phyloP scores from a whole-genome alignment of 2,329 filamentous ascomycete genomes.

The Phyllachora maydis region DNA sequence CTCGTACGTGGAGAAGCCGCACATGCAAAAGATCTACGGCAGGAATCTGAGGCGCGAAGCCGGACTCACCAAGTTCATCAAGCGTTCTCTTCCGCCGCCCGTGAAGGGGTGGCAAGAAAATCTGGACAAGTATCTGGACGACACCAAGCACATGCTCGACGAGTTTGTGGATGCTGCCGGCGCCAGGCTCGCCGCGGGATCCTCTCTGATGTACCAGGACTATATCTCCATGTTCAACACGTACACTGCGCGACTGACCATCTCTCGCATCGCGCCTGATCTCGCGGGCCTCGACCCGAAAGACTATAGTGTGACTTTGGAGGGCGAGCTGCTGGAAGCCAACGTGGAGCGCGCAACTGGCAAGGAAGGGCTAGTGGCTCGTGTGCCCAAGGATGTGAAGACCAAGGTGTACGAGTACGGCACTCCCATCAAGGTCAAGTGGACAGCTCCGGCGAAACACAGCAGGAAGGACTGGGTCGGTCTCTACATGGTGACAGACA shows the following conservation, averaged over 20 bases:
- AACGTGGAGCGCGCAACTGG: constrained; percentile 41
- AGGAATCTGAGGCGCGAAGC: constrained; percentile 66
- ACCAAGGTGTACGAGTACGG: constrained; percentile 76
- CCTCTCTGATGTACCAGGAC: constrained; percentile 73
- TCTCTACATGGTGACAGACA: constrained; percentile 90
- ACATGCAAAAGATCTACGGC: constrained; percentile 97
- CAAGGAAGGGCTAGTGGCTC: constrained; percentile 51
- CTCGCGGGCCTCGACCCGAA: constrained; percentile 60
- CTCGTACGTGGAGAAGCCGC: constrained; percentile 81
- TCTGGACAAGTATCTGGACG: constrained; percentile 71
- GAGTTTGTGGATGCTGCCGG: constrained; percentile 73
- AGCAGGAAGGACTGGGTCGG: constrained; percentile 89
- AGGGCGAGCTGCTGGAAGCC: constrained; percentile 35
- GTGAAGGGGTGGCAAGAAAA: constrained; percentile 70
- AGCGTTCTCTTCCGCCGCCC: constrained; percentile 64
- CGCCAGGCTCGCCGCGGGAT: constrained; percentile 68
- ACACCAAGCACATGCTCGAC: constrained; percentile 75
- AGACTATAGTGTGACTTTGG: constrained; percentile 58
- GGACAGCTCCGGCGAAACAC: constrained; percentile 76
- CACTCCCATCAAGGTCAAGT: constrained; percentile 70
- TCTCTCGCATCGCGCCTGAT: constrained; percentile 62
- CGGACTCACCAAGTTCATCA: constrained; percentile 79
- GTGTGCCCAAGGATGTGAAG: constrained; percentile 48
- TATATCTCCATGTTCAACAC: constrained; percentile 76
- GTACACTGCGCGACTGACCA: constrained; percentile 68